A percentile compares a stretch with the other conserved stretches of the same genome.
phyloP scores from a whole-genome alignment of 495 filamentous ascomycete genomes.

The Letharia columbiana region DNA sequence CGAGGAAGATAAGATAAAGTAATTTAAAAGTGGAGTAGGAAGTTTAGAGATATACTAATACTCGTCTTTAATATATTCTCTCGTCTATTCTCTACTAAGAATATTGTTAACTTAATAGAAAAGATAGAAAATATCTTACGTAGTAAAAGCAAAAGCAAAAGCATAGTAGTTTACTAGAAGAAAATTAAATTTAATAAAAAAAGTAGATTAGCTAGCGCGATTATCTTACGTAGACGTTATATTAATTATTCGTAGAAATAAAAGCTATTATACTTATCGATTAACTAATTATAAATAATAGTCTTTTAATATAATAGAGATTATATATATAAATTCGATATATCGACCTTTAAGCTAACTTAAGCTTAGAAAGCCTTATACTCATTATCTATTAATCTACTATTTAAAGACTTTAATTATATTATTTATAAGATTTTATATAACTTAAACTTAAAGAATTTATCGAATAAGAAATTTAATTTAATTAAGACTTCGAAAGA shows the following conservation, averaged over 20 bases:
- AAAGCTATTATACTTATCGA: constrained; percentile 24
- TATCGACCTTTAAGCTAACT: no score
- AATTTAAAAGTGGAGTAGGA: not conserved
- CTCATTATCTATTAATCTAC: no score
- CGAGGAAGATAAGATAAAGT: not conserved
- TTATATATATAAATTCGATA: no score
- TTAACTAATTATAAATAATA: no score
- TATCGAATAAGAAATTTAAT: no score
- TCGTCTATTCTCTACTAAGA: not conserved
- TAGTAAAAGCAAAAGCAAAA: constrained; percentile 18
- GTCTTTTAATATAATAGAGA: no score
- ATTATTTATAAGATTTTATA: no score
- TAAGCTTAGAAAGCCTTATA: no score
- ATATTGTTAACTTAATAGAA: not conserved
- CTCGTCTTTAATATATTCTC: not conserved
- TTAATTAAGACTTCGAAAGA: no score
- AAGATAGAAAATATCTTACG: not conserved
- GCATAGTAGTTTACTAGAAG: constrained; percentile 21
- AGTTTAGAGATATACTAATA: not conserved
- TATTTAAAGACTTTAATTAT: no score
- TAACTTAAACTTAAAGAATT: no score
- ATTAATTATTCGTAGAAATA: constrained; percentile 21
- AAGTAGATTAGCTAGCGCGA: constrained; percentile 20
- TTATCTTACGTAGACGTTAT: constrained; percentile 19
- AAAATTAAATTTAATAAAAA: constrained; percentile 21